phyloP scores from a whole-genome alignment of 768 basidiomycete genomes.

The Phaffia tasmanica region DNA sequence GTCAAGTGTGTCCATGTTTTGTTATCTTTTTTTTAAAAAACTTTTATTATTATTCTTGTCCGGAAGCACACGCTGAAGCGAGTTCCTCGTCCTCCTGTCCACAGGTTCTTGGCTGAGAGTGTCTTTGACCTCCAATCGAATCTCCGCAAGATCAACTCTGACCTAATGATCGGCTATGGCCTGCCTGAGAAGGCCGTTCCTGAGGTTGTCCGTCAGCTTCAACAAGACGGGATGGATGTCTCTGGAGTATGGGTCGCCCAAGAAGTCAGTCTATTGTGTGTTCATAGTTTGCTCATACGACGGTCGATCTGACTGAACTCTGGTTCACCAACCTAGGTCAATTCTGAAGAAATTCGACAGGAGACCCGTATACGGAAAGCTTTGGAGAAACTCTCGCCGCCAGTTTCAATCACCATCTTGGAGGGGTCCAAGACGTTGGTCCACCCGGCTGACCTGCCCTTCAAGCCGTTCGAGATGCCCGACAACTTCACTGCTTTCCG shows the following conservation, averaged over 20 bases:
- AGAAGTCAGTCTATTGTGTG: constrained; percentile 34
- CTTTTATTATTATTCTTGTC: too few species aligned
- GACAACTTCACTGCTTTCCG: constrained; percentile 43
- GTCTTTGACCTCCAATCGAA: constrained; percentile 36
- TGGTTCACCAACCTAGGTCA: constrained; percentile 23
- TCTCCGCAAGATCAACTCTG: constrained; percentile 30
- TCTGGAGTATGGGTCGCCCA: constrained; percentile 36
- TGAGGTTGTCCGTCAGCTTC: constrained; percentile 33
- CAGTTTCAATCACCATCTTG: constrained; percentile 20
- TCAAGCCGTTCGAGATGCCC: constrained; percentile 30
- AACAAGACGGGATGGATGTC: constrained; percentile 33
- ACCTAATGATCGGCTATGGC: constrained; percentile 40
- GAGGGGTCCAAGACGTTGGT: constrained; percentile 37
- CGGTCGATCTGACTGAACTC: not conserved
- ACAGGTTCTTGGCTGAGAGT: constrained; percentile 38
- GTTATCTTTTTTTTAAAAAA: too few species aligned
- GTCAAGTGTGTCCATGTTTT: constrained; percentile 17
- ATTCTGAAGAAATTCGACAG: constrained; percentile 25
- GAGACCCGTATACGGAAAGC: constrained; percentile 27
- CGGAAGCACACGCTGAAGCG: too few species aligned
- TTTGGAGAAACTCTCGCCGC: not conserved
- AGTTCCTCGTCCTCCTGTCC: constrained; percentile 23
- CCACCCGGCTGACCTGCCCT: constrained; percentile 35
- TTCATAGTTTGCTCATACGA: constrained; percentile 26
- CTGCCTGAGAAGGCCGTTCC: constrained; percentile 37